Evolutionary conservation across 176 grass and related monocot species (phyloP).

Genomic region (Triticum aestivum): DNA sequence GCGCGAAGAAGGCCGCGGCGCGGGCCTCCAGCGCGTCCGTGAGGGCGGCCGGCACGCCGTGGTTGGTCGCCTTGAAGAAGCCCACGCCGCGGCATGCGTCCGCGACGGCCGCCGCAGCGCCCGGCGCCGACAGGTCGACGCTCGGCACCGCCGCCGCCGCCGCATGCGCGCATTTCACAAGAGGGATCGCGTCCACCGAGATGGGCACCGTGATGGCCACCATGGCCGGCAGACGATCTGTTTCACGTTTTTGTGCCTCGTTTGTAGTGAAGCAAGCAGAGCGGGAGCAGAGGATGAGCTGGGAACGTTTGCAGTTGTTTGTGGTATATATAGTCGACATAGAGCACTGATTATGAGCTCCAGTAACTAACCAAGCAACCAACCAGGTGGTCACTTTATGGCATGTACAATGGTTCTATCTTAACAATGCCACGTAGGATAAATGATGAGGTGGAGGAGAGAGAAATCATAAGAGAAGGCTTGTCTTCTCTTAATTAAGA

Average conservation of each 20-base stretch:
- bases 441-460: too few species aligned
- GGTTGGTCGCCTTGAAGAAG: constrained; percentile 76
- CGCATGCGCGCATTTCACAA: not conserved
- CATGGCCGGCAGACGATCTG: not conserved
- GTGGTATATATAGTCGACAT: constrained; percentile 35
- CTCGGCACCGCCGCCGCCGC: not conserved
- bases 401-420: too few species aligned
- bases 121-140: constrained; percentile 44
- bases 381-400: not conserved
- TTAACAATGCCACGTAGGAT: too few species aligned
- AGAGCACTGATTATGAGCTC: not conserved
- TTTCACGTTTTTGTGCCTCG: too few species aligned
- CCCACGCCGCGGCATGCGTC: constrained; percentile 63
- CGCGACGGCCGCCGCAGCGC: constrained; percentile 33
- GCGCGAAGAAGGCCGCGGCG: constrained; percentile 66
- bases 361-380: not conserved
- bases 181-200: constrained; percentile 28
- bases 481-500: too few species aligned
- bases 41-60: constrained; percentile 50
- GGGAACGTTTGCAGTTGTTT: not conserved
- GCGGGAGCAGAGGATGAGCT: not conserved
- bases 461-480: too few species aligned
- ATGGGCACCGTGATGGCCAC: constrained; percentile 31
- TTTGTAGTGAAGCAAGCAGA: not conserved
- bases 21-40: constrained; percentile 44